phyloP scores from a whole-genome alignment of 2,329 filamentous ascomycete species.

The Fonsecaea erecta region DNA sequence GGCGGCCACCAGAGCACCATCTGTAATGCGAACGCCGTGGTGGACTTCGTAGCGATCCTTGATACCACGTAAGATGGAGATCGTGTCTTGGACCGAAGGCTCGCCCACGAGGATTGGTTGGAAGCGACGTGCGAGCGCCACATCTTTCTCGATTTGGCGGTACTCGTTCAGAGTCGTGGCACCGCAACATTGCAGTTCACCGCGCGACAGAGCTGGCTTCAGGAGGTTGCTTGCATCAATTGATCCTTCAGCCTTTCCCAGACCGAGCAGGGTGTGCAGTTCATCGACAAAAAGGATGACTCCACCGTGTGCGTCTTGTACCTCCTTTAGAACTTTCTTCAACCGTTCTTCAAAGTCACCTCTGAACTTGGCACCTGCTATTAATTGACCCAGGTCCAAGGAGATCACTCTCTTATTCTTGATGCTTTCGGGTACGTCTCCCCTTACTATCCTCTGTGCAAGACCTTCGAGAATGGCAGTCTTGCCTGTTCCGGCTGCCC shows the following conservation, averaged over 20 bases:
- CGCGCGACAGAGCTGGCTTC: constrained; percentile 89
- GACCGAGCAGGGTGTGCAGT: constrained; percentile 84
- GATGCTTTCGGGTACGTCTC: constrained; percentile 93
- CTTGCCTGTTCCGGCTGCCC: constrained; percentile 97
- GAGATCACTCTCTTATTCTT: constrained; percentile 91
- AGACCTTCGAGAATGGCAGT: constrained; percentile 97
- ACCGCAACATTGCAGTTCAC: constrained; percentile 92
- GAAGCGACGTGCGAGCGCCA: constrained; percentile 87
- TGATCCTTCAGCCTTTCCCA: constrained; percentile 93
- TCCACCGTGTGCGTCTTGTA: constrained; percentile 83
- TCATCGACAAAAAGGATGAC: constrained; percentile 97
- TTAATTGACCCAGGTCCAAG: constrained; percentile 86
- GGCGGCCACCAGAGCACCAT: constrained; percentile 87
- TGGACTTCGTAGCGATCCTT: constrained; percentile 98
- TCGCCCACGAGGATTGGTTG: constrained; percentile 95
- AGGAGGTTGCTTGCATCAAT: constrained; percentile 95
- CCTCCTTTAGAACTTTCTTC: constrained; percentile 88
- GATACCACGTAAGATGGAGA: constrained; percentile 93
- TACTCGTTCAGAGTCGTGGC: constrained; percentile 94
- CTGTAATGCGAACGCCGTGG: constrained; percentile 92
- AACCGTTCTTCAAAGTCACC: constrained; percentile 95
- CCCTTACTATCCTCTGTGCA: constrained; percentile 87
- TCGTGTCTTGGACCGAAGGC: constrained; percentile 86
- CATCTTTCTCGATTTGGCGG: constrained; percentile 91
- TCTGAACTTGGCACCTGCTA: constrained; percentile 92